phyloP scores from a whole-genome alignment of 2,329 filamentous ascomycete species.

The Periconia sp. region DNA sequence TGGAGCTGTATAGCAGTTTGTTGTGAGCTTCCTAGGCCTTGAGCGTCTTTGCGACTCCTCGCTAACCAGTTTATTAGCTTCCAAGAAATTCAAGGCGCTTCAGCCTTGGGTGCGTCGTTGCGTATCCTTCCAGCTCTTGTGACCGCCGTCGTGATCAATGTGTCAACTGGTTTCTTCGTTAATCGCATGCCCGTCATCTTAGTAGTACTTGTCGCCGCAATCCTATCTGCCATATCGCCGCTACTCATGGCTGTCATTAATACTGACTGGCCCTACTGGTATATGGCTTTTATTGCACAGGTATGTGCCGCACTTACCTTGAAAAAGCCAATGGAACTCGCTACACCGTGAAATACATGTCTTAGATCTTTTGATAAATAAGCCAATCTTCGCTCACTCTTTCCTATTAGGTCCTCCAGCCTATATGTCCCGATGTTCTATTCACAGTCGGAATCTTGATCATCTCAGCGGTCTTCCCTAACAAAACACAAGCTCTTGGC shows the following conservation, averaged over 20 bases:
- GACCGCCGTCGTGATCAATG: not conserved
- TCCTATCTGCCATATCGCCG: not conserved
- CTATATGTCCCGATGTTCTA: not conserved
- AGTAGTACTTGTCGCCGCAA: not conserved
- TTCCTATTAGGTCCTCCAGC: not conserved
- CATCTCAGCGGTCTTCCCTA: slow-evolving; percentile 25
- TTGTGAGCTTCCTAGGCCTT: no score
- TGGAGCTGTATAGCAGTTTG: not conserved
- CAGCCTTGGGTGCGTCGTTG: not conserved
- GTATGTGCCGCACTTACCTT: no score
- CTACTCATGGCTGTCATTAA: not conserved
- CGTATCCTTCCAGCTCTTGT: not conserved
- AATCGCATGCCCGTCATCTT: not conserved
- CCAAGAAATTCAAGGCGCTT: not conserved
- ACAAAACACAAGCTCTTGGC: slow-evolving; percentile 38
- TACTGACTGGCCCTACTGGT: no score
- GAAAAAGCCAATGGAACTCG: no score
- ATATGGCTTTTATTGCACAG: no score
- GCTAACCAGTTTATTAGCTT: slow-evolving; percentile 1
- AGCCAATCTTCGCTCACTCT: no score
- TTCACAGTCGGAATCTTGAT: slow-evolving; percentile 3
- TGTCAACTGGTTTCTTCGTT: not conserved
- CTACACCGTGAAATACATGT: no score
- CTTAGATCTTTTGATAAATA: no score
- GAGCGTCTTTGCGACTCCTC: no score